phyloP scores from a whole-genome alignment of 1,139 yeast genomes.

The Blastobotrys capitulatus region DNA sequence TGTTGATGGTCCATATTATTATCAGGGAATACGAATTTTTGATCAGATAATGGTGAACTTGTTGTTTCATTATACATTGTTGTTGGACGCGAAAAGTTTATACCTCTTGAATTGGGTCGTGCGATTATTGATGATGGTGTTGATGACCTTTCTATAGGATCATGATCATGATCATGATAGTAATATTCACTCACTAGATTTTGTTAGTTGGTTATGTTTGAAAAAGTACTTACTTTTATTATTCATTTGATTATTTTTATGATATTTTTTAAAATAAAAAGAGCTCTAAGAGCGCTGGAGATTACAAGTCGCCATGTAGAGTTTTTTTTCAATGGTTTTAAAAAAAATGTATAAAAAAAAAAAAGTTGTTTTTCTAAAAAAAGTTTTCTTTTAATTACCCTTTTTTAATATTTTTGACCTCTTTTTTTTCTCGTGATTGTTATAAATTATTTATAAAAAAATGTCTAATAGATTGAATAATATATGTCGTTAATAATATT shows the following conservation, averaged over 20 bases:
- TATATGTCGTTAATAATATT: no score
- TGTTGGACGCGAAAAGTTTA: slow-evolving; percentile 25
- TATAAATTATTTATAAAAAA: no score
- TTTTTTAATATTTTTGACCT: no score
- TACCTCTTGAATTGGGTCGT: slow-evolving; percentile 16
- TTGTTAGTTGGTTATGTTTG: neutral
- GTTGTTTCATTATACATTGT: slow-evolving; percentile 19
- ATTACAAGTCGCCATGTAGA: neutral
- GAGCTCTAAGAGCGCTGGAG: neutral
- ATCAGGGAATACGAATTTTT: slow-evolving; percentile 8
- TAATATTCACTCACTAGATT: neutral
- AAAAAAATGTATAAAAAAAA: no score
- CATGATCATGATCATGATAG: neutral
- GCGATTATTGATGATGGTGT: slow-evolving; percentile 5
- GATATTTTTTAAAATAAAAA: neutral
- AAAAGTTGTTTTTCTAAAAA: no score
- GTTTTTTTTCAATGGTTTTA: no score
- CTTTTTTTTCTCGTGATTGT: no score
- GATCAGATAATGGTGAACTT: slow-evolving; percentile 1
- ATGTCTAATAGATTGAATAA: no score
- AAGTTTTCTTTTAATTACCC: no score
- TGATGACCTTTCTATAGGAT: slow-evolving; percentile 7
- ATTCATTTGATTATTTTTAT: neutral
- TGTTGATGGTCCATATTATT: slow-evolving; percentile 7
- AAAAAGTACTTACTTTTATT: neutral